Evolutionary conservation across 2,329 filamentous ascomycete genomes (phyloP), one percentile per base, ranked within the genome.

Genomic region (Pseudocercospora cruenta): DNA sequence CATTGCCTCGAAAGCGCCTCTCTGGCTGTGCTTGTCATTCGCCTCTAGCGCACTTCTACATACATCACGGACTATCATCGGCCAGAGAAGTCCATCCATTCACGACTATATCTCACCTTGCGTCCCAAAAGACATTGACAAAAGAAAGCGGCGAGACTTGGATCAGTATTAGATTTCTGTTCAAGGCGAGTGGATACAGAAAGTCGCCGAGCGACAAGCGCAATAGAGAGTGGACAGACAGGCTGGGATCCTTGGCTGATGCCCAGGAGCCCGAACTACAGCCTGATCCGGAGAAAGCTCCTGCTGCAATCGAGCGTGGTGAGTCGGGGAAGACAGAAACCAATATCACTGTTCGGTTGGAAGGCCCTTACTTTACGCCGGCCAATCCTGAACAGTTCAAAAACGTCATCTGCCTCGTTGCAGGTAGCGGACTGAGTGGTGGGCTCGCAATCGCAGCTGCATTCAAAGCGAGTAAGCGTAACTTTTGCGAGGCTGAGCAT

Each of bases 401-500:
- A 28, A 69, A 65, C 1, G 65, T 67, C 22, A 39, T 69, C n/a
- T 69, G 67, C 45, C 31, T 69, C 5, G 65, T 65, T 10, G 67
- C 67, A 8, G 67, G 67, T n/a, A 69, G 62, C 12, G 67, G 67
- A n/a, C n/a, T 69, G n/a, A 69, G 62, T 45, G 67, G 67, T n/a
- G 65, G 62, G 6, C 31, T 69, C n/a, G 67, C 67, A 5, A 65
- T 69, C 36, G 65, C 62, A 16, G 59, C 55, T 4, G 62, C 62
- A 9, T 69, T 69, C 51, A 49, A 54, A 43, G 62, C 64, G 10
- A 33, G 31, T 33, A 33, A 33, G 31, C 31, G 31, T 33, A 33
- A 33, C 31, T 31, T 31, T 31, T 33, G 31, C 31, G 31, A 33
- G 28, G 28, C 28, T 31, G 28, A 31, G 28, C 28, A 31, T 33